Evolutionary conservation across 192 early-diverging fungal species (phyloP), one percentile per base, ranked within the genome.

Genomic region (Ramicandelaber brevisporus): DNA sequence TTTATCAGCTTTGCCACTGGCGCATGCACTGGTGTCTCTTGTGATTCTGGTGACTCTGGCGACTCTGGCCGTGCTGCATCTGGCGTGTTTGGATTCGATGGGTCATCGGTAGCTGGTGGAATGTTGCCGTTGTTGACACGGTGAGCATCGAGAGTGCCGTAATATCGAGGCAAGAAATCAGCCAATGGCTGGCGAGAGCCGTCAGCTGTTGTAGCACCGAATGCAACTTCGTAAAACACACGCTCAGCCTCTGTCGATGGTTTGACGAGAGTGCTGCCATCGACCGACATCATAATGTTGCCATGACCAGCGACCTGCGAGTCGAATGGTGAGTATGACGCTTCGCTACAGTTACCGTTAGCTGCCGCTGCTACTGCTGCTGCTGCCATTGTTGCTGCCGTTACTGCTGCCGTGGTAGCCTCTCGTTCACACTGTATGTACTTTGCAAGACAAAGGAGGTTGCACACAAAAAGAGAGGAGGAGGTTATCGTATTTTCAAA

Each of bases 301-400:
- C 63, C 63, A 37, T 87, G 85, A 0, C 85, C 82, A 9, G 73
- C 78, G 10, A 90, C 63, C 53, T 90, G 85, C 34, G 64, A 47
- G 25, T 59, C 48, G 20, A 77, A 65, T 6, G 50, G 53, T 14
- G 28, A 27, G 1, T 37, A 11, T 14, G 22, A 26, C 10, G 30
- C 24, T 17, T 33, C 26, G 8, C 29, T 23, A 1, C 21, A 27
- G 12, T 23, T 21, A 10, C 20, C 13, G n/a, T n/a, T n/a, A n/a
- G n/a, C n/a, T n/a, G n/a, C n/a, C n/a, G n/a, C n/a, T n/a, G n/a
- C n/a, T n/a, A n/a, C n/a, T n/a, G n/a, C n/a, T n/a, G n/a, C n/a
- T n/a, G n/a, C n/a, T n/a, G n/a, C n/a, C n/a, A n/a, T n/a, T n/a
- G n/a, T n/a, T n/a, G n/a, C n/a, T n/a, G n/a, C n/a, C n/a, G n/a